Evolutionary conservation across 805 yeast genomes (phyloP), one percentile per base, ranked within the genome.

Genomic region (Metschnikowia drakensbergensis): DNA sequence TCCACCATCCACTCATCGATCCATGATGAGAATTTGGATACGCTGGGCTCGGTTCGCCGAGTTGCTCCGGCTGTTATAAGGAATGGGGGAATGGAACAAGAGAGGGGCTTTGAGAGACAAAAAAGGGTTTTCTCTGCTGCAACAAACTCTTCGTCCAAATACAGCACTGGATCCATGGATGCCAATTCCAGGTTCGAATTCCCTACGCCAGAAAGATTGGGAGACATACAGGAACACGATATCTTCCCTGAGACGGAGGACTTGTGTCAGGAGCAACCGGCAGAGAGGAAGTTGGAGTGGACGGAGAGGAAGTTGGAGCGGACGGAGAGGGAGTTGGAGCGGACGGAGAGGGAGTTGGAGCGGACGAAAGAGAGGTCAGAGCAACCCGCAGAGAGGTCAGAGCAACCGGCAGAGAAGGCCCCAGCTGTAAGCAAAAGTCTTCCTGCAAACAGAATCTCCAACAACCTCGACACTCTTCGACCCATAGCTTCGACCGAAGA

Each of bases 141-240:
- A 25, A 51, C 55, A 5, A 35, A 26, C 9, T 34, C 49, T 32
- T 53, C 55, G 5, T 53, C 57, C 11, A 44, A 45, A 6, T 51
- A 51, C 41, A 51, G 48, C 26, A 28, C 25, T 9, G 47, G 42
- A 4, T 52, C 58, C 5, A 40, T 52, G 22, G 50, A 52, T 28
- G 49, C 47, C 9, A 37, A 29, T 9, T 42, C 54, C 10, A 33
- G 45, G n/a, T 54, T 54, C 29, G 39, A 48, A 13, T 54, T 54
- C 35, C 56, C 58, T 8, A 17, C 10, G 25, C 37, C 43, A 8
- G 34, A 33, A 9, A 33, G 30, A 25, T 42, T 42, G 28, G 32
- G 17, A 17, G 31, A 33, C 17, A 42, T 42, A 13, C 45, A 42
- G 26, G 45, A 33, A 25, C 22, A 40, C 5, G 27, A 11, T 8